Evolutionary conservation across 164 flowering plant species (phyloP), one percentile per base, ranked within the genome.

Genomic region (Macadamia tetraphylla): DNA sequence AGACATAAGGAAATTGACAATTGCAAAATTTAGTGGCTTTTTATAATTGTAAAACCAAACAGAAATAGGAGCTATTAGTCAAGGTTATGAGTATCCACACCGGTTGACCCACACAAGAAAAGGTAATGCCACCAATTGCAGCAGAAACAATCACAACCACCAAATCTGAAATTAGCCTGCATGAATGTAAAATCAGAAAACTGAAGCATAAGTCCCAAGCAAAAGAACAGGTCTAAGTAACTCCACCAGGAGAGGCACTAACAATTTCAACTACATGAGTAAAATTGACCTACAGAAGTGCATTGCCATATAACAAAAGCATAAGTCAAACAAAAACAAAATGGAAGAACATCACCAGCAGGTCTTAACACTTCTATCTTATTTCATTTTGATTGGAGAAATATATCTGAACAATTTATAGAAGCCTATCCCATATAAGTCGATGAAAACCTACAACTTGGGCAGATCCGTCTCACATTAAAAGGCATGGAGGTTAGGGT

Each of bases 71-170:
- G 13, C 63, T 48, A 52, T 55, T 14, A 6, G 29, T 60, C 11
- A 61, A 17, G 4, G 63, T 18, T 53, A 66, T 11, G 67, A 60
- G 46, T 46, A 32, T 73, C 85, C 96, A 70, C 60, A 94, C 98
- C 82, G 97, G 97, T 76, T 94, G 98, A 51, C 98, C 98, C 72
- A 94, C 70, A 77, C 91, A 87, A 55, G 98, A 90, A 79, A 86
- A 92, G 70, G 84, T 64, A 57, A 94, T 92, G 75, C 98, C 98
- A 77, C 97, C 98, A 73, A 90, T 84, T 67, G 98, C 86, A 63
- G 98, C 97, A 82, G 95, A 90, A 77, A 94, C 98, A 67, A 92
- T 92, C 71, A 87, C 82, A 68, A 94, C 93, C 73, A 94, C 98
- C 85, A 94, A 77, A 75, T 94, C 98, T 59, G 97, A 90, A 64